A percentile compares a stretch with the other conserved stretches of the same genome.
These are phyloP conservation scores for Boeremia lycopersici DNA, from an alignment of 2,329 filamentous ascomycete species.

Conservation along the genomic window DNA sequence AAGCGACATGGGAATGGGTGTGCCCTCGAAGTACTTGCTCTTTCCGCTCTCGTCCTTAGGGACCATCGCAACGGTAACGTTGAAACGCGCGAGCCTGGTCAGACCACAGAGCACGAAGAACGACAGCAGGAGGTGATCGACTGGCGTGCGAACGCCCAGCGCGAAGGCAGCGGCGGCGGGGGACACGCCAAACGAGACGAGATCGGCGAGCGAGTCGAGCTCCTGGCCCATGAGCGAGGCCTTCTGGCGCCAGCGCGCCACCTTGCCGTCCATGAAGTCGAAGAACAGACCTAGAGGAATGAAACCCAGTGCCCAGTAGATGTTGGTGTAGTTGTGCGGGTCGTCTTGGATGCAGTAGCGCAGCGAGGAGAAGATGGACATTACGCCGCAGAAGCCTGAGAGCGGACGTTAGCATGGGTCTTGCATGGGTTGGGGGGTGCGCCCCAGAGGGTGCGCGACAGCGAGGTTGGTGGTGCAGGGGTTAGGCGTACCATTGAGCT, in stretches of 20 bases:
- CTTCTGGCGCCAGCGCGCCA: slow-evolving; percentile 96
- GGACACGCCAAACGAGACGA: slow-evolving; percentile 94
- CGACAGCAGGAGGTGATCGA: slow-evolving; percentile 81
- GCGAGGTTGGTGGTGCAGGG: background rate
- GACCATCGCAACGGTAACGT: slow-evolving; percentile 87
- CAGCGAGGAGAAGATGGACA: slow-evolving; percentile 95
- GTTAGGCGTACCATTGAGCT: slow-evolving; percentile 68
- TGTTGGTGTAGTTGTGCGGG: slow-evolving; percentile 66
- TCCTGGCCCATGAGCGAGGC: slow-evolving; percentile 98
- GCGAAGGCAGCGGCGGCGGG: slow-evolving; percentile 88
- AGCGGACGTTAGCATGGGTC: background rate
- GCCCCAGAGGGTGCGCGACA: background rate
- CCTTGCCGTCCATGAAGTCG: slow-evolving; percentile 96
- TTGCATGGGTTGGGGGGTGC: background rate
- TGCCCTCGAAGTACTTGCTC: slow-evolving; percentile 94
- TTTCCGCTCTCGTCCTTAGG: slow-evolving; percentile 94
- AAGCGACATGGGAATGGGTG: slow-evolving; percentile 90
- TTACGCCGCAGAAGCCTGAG: slow-evolving; percentile 81
- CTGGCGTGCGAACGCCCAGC: slow-evolving; percentile 80
- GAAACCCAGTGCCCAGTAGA: slow-evolving; percentile 84
- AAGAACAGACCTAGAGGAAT: slow-evolving; percentile 90
- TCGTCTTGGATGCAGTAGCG: slow-evolving; percentile 82
- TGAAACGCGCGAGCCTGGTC: slow-evolving; percentile 93
- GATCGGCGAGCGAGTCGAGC: slow-evolving; percentile 90
- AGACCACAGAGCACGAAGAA: slow-evolving; percentile 96